Conservation (phyloP, 768 basidiomycete genomes). For the Cyclocybe aegerita region DNA sequence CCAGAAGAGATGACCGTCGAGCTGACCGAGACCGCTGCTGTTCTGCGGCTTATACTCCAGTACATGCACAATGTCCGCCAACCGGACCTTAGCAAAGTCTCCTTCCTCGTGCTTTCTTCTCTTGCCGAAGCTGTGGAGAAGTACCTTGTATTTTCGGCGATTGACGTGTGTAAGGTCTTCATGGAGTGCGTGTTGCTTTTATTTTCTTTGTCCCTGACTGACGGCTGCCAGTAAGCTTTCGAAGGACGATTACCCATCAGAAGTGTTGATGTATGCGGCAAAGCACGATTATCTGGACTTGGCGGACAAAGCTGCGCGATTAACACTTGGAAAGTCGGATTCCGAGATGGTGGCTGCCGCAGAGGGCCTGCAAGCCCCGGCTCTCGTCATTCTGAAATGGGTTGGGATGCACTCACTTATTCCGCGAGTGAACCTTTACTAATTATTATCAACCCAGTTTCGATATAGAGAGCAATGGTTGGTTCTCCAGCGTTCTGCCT, state of each 20-base stretch:
- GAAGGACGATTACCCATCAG: background rate
- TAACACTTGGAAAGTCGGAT: background rate
- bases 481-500: too few relatives aligned
- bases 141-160: constrained; percentile 12
- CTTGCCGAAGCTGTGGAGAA: constrained; percentile 17
- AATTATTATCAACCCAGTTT: too few relatives aligned
- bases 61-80: constrained; percentile 12
- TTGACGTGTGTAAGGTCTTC: constrained; percentile 11
- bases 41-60: constrained; percentile 6
- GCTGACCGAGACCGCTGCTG: background rate
- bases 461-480: too few relatives aligned
- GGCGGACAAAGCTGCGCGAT: constrained; percentile 6
- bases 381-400: too few relatives aligned
- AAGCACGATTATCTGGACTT: constrained; percentile 13
- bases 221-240: background rate
- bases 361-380: too few relatives aligned
- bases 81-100: background rate
- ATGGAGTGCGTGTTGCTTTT: constrained; percentile 9
- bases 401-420: too few relatives aligned
- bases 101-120: background rate
- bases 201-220: too few relatives aligned
- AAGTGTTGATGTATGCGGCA: constrained; percentile 9
- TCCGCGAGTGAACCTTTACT: too few relatives aligned
- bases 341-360: too few relatives aligned
- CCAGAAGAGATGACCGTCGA: background rate